phyloP scores from a whole-genome alignment of 2,329 filamentous ascomycete genomes.

The Aspergillus sojae region DNA sequence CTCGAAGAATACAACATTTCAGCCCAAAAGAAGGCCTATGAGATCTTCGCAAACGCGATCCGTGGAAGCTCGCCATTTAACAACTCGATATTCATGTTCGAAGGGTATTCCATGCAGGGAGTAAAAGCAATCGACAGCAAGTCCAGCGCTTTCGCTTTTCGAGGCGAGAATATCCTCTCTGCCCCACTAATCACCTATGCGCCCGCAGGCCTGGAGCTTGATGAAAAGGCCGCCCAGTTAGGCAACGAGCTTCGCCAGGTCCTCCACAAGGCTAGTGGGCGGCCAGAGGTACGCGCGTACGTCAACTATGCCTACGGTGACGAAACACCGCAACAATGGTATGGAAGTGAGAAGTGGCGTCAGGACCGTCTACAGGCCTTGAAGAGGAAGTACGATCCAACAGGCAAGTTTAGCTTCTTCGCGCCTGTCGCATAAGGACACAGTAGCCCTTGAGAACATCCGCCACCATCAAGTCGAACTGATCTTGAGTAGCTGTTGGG shows the following conservation, averaged over 20 bases:
- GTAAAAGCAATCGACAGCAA: slow-evolving; percentile 41
- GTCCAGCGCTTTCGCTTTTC: slow-evolving; percentile 51
- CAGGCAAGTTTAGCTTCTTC: slow-evolving; percentile 33
- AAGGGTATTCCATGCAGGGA: slow-evolving; percentile 55
- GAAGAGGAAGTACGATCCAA: slow-evolving; percentile 41
- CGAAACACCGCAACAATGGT: slow-evolving; percentile 30
- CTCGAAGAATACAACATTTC: slow-evolving; percentile 43
- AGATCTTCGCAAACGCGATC: slow-evolving; percentile 40
- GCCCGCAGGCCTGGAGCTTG: slow-evolving; percentile 26
- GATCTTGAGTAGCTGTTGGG: background rate
- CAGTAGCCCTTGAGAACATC: background rate
- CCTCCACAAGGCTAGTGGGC: slow-evolving; percentile 24
- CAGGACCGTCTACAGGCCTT: slow-evolving; percentile 31
- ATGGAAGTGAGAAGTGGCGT: slow-evolving; percentile 38
- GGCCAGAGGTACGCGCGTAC: slow-evolving; percentile 28
- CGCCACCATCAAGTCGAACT: too few relatives aligned
- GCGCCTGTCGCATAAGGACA: background rate
- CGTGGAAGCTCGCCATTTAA: slow-evolving; percentile 35
- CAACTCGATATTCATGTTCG: slow-evolving; percentile 57
- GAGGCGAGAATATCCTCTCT: slow-evolving; percentile 48
- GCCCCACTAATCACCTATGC: slow-evolving; percentile 35
- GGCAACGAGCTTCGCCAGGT: slow-evolving; percentile 36
- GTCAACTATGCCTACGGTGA: slow-evolving; percentile 36
- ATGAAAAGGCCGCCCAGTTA: slow-evolving; percentile 26
- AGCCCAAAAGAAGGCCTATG: slow-evolving; percentile 41